phyloP scores from a whole-genome alignment of 2,329 filamentous ascomycete species.

The Spiromastix sp. region DNA sequence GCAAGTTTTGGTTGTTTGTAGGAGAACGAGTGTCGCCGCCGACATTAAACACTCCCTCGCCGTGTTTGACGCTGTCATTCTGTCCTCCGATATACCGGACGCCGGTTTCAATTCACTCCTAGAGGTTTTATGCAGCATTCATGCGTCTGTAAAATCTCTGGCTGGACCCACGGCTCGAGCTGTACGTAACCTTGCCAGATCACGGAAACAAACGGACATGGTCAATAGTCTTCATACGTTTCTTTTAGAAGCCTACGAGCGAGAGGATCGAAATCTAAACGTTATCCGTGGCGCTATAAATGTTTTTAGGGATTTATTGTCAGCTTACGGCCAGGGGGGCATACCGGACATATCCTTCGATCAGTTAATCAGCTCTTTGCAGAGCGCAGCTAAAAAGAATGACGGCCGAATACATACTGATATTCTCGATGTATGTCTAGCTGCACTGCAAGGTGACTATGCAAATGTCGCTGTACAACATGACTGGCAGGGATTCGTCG shows the following conservation, averaged over 20 bases:
- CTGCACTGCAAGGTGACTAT: constrained; percentile 29
- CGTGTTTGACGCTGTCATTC: constrained; percentile 33
- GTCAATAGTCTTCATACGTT: constrained; percentile 27
- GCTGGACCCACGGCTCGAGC: constrained; percentile 33
- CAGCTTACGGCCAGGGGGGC: constrained; percentile 28
- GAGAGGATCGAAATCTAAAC: constrained; percentile 28
- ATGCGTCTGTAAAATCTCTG: constrained; percentile 33
- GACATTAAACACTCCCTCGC: constrained; percentile 33
- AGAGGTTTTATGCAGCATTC: constrained; percentile 35
- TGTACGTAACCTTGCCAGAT: constrained; percentile 32
- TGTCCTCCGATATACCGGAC: constrained; percentile 30
- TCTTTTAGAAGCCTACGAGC: constrained; percentile 22
- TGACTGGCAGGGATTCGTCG: constrained; percentile 20
- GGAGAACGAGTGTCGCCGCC: constrained; percentile 28
- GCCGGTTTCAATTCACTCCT: constrained; percentile 26
- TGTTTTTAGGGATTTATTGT: constrained; percentile 30
- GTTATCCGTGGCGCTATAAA: constrained; percentile 31
- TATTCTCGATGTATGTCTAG: constrained; percentile 30
- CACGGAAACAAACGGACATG: constrained; percentile 28
- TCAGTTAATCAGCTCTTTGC: constrained; percentile 25
- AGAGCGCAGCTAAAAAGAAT: constrained; percentile 23
- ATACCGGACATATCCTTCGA: constrained; percentile 29
- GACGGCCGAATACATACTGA: constrained; percentile 30
- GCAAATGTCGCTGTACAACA: constrained; percentile 19
- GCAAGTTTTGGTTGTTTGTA: constrained; percentile 30